Evolutionary conservation across 495 filamentous ascomycete genomes (phyloP).

Genomic region (Letharia columbiana): DNA sequence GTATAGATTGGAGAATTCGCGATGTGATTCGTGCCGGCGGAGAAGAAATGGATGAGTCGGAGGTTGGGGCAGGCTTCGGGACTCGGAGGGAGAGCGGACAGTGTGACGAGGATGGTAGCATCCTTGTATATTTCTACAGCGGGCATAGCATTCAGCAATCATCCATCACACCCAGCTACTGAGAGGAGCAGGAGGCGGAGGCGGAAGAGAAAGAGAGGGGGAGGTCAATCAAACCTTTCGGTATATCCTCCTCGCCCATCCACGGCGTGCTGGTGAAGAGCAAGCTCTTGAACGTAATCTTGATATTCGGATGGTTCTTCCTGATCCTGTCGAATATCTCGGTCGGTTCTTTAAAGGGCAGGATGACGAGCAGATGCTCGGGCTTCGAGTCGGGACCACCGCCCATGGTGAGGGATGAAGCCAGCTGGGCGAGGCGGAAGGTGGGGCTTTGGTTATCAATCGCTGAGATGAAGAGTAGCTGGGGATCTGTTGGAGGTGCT

Average conservation of each 20-base stretch:
- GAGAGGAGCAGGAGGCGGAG: not conserved
- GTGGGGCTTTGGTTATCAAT: not conserved
- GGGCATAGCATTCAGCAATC: not conserved
- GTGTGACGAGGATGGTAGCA: slow-evolving; percentile 57
- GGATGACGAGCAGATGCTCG: slow-evolving; percentile 39
- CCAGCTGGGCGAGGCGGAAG: slow-evolving; percentile 11
- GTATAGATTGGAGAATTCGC: slow-evolving; percentile 54
- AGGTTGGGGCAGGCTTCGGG: slow-evolving; percentile 27
- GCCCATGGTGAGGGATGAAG: slow-evolving; percentile 27
- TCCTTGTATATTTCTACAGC: slow-evolving; percentile 45
- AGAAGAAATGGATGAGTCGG: slow-evolving; percentile 62
- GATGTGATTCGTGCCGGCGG: slow-evolving; percentile 66
- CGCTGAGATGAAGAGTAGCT: not conserved
- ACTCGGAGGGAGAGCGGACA: slow-evolving; percentile 40
- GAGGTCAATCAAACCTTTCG: slow-evolving; percentile 5
- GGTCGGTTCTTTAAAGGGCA: slow-evolving; percentile 37
- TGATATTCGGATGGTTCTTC: slow-evolving; percentile 43
- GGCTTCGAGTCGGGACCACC: slow-evolving; percentile 25
- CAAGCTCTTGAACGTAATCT: slow-evolving; percentile 34
- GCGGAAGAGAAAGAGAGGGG: too few species aligned
- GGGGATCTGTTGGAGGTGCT: not conserved
- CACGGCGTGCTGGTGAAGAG: slow-evolving; percentile 16
- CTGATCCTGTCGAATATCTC: slow-evolving; percentile 37
- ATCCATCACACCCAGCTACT: not conserved
- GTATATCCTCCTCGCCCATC: not conserved